Evolutionary conservation across 108 stramenopile genomes (phyloP).

Genomic region (Discostella pseudostelligera): DNA sequence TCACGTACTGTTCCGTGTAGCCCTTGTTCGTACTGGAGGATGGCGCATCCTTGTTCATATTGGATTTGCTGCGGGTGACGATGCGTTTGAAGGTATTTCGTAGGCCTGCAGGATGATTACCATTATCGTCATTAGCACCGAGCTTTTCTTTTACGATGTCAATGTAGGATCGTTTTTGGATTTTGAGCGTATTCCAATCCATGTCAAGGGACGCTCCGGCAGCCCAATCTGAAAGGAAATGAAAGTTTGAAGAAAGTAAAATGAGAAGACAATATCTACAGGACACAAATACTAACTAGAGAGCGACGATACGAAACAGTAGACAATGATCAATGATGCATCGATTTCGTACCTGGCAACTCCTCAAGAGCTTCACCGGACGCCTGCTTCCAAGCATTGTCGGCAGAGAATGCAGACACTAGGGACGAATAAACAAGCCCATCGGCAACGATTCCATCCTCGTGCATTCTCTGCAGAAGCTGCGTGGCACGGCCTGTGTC

Average conservation of each 20-base stretch:
- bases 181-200: slow-evolving; percentile 83
- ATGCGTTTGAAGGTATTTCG: slow-evolving; percentile 43
- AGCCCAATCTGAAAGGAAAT: slow-evolving; percentile 62
- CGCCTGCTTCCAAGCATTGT: slow-evolving; percentile 72
- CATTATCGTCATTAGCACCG: slow-evolving; percentile 46
- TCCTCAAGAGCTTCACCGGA: slow-evolving; percentile 61
- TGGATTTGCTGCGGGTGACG: slow-evolving; percentile 19
- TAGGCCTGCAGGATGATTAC: slow-evolving; percentile 47
- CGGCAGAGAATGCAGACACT: slow-evolving; percentile 80
- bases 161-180: slow-evolving; percentile 62
- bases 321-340: neutral
- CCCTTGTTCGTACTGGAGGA: slow-evolving; percentile 6
- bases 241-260: neutral
- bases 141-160: slow-evolving; percentile 56
- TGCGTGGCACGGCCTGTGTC: slow-evolving; percentile 81
- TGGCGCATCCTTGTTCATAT: slow-evolving; percentile 10
- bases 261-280: no score
- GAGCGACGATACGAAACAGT: no score
- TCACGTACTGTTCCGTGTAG: slow-evolving; percentile 49
- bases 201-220: slow-evolving; percentile 81
- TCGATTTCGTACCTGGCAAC: slow-evolving; percentile 54
- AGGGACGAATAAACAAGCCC: slow-evolving; percentile 82
- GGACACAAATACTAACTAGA: no score
- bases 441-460: slow-evolving; percentile 87
- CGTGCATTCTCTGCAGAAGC: slow-evolving; percentile 76